A percentile compares a stretch with the other conserved stretches of the same genome.
phyloP scores from a whole-genome alignment of 768 basidiomycete species.

The Ephemerocybe angulata region DNA sequence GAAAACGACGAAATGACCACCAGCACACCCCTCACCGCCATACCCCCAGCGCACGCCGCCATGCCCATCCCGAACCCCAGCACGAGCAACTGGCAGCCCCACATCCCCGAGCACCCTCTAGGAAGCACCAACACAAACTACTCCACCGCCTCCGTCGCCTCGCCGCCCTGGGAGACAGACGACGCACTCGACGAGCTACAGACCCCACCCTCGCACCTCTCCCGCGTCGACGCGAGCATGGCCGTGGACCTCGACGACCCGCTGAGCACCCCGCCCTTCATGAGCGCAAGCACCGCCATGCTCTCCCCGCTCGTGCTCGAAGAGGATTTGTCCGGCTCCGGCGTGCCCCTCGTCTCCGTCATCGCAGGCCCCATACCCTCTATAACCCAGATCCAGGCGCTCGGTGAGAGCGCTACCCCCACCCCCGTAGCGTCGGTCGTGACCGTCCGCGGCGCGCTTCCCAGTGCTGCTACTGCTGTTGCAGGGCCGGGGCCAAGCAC shows the following conservation, averaged over 20 bases:
- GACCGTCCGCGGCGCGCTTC: too few species aligned
- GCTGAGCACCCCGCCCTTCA: neutral
- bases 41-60: neutral
- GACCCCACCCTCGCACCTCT: neutral
- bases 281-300: neutral
- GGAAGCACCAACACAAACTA: too few species aligned
- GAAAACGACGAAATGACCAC: neutral
- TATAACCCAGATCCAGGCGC: neutral
- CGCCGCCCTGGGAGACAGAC: constrained; percentile 15
- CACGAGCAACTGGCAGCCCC: constrained; percentile 5
- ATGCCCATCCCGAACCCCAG: constrained; percentile 2
- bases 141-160: neutral
- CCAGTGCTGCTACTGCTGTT: too few species aligned
- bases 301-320: constrained; percentile 21
- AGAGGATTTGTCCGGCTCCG: neutral
- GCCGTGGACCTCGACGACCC: constrained; percentile 6
- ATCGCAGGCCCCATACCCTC: constrained; percentile 7
- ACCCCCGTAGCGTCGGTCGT: neutral
- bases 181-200: constrained; percentile 15
- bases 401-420: neutral
- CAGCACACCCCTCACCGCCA: constrained; percentile 4
- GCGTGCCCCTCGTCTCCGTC: constrained; percentile 2
- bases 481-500: neutral
- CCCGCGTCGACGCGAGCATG: neutral
- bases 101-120: neutral